Evolutionary conservation across 106 monocot species (phyloP), one percentile per base, ranked within the genome.

Genomic region (Dendrobium nobile): DNA sequence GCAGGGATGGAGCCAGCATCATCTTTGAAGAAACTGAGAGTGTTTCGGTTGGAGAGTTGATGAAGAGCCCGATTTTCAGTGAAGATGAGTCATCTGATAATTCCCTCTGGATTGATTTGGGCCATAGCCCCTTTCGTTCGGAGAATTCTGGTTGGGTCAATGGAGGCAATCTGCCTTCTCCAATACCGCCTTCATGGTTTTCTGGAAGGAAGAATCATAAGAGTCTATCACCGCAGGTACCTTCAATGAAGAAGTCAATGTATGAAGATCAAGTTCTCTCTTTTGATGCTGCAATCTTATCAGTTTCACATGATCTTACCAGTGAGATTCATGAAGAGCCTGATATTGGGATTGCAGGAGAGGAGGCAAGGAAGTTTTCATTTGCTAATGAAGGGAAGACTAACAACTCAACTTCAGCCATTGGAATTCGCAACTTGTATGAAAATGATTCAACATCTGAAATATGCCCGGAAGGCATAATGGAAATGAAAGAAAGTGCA

Each of bases 61-160:
- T 92, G 89, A 98, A 85, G 84, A 98, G 97, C 80, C 97, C 97
- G 0, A 84, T 92, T 31, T 98, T 92, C 75, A 94, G 94, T 58
- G 97, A 98, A 76, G 94, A 98, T 79, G 96, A 88, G 41, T 90
- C 90, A 0, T 94, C 97, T 13, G 94, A 98, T 8, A 89, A 91
- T 78, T 87, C 92, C n/a, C 89, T 94, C 73, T 98, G 97, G 97
- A 92, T 98, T 78, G 97, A 98, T 80, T 83, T 98, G 79, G 97
- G 97, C 76, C 92, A 92, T 79, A 98, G 97, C 41, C 97, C 97
- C 7, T 79, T 85, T 24, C 90, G 86, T 7, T 94, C 92, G 3
- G 92, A 94, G 54, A 56, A 88, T 55, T 86, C 87, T 11, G 87
- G 85, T 5, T 92, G 84, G 47, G 47, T 87, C 10, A 86, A 41